Evolutionary conservation across 495 filamentous ascomycete species (phyloP), one percentile per base, ranked within the genome.

Genomic region (Aspergillus heteromorphus): DNA sequence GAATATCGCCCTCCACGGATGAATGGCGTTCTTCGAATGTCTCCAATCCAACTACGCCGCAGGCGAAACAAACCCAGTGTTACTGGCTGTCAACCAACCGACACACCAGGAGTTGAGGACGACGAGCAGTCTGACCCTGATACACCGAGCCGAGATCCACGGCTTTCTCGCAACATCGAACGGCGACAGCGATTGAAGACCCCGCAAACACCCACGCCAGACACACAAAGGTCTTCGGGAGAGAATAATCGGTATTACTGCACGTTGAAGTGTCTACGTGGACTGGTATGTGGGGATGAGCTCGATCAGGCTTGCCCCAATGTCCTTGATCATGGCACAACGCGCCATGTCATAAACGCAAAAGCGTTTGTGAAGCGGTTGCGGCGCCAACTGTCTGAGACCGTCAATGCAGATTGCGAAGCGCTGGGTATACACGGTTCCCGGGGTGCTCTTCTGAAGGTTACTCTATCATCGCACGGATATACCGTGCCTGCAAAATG

Each of bases 241-340:
- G 23, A 7, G 23, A 27, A 27, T 7, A 3, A 27, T 27, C 23
- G 55, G 25, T 34, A 34, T 40, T 76, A 67, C 57, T 79, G 68
- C 63, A 75, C 70, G 11, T 68, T 73, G 16, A 51, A 62, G 48
- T 79, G 74, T 53, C 63, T 79, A 17, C 54, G 51, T 16, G 71
- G 70, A 25, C 47, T 79, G 19, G 63, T 63, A 27, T 50, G 49
- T 27, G 59, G 68, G 30, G 54, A 56, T 21, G 58, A 68, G 16
- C 49, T 71, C 38, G 73, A 77, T 60, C 21, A 54, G 48, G n/a
- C 48, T 36, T 77, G 73, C 51, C 75, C 70, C 14, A 76, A 78
- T 51, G 49, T 63, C 19, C 25, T 21, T n/a, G 45, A 58, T 51
- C 70, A 76, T 54, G 58, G 65, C 14, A 48, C 34, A 23, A 52